Percentiles rank a stretch among this genome's conserved stretches.
Conservation (phyloP, 306 rosid species). For the Castanea sativa region DNA sequence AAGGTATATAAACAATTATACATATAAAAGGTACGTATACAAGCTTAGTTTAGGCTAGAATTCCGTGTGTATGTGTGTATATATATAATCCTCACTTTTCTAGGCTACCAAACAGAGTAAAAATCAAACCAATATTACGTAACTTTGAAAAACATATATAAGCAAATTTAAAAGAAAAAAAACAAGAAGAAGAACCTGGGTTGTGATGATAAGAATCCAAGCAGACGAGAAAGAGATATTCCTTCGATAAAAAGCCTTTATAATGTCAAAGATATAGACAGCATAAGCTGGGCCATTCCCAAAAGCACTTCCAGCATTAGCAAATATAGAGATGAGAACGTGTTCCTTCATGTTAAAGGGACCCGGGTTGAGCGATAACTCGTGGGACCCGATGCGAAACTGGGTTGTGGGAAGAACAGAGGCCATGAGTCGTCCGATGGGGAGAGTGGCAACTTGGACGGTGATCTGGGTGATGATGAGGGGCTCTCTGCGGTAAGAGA, state of each 20-base stretch:
- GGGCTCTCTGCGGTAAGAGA: conserved; percentile 70
- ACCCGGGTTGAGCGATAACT: conserved; percentile 55
- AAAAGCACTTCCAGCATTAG: conserved; percentile 71
- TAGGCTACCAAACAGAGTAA: too few relatives aligned
- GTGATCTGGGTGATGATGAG: conserved; percentile 63
- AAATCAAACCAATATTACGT: too few relatives aligned
- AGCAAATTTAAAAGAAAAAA: not conserved
- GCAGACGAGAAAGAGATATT: conserved; percentile 51
- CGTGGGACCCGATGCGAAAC: conserved; percentile 33
- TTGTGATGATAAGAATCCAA: conserved; percentile 68
- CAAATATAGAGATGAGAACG: conserved; percentile 72
- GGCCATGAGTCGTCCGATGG: conserved; percentile 69
- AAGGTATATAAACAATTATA: too few relatives aligned
- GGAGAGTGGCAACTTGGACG: conserved; percentile 66
- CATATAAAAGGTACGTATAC: too few relatives aligned
- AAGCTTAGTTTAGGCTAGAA: too few relatives aligned
- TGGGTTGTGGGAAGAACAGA: conserved; percentile 35
- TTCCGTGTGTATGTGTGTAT: too few relatives aligned
- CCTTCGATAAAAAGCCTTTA: conserved; percentile 56
- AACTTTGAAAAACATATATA: too few relatives aligned
- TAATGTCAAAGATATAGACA: conserved; percentile 50
- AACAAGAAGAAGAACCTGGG: conserved; percentile 38
- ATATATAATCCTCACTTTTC: not conserved
- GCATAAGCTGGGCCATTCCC: conserved; percentile 72
- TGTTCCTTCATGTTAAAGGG: conserved; percentile 90